These are phyloP conservation scores for Hanseniaspora lindneri DNA, from an alignment of 805 yeast species.

Conservation along the genomic window DNA sequence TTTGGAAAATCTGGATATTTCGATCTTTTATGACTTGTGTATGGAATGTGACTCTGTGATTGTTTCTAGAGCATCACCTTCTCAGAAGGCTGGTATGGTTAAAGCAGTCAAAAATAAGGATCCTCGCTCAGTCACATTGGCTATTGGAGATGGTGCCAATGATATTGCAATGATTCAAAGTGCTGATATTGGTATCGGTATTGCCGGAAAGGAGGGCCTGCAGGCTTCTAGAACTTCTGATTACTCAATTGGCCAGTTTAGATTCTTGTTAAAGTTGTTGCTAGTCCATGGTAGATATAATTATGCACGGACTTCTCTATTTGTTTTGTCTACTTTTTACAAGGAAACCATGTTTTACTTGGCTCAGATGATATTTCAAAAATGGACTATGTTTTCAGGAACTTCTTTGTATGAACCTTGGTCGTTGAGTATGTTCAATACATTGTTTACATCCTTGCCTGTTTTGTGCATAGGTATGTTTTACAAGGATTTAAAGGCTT, in stretches of 20 bases:
- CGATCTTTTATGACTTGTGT: slow-evolving; percentile 68
- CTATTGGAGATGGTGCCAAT: slow-evolving; percentile 98
- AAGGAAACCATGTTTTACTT: slow-evolving; percentile 83
- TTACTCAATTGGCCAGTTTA: slow-evolving; percentile 87
- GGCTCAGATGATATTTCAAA: slow-evolving; percentile 77
- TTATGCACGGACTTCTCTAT: slow-evolving; percentile 81
- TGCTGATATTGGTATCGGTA: slow-evolving; percentile 96
- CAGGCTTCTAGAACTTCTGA: slow-evolving; percentile 95
- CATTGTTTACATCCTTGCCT: slow-evolving; percentile 84
- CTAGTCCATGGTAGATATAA: slow-evolving; percentile 95
- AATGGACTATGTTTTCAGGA: slow-evolving; percentile 81
- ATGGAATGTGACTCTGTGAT: slow-evolving; percentile 81
- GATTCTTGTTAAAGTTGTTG: slow-evolving; percentile 67
- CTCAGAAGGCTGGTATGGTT: slow-evolving; percentile 90
- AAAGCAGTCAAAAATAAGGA: slow-evolving; percentile 60
- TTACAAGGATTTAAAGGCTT: slow-evolving; percentile 79
- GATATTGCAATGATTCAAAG: slow-evolving; percentile 98
- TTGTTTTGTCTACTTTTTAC: slow-evolving; percentile 86
- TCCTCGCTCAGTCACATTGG: slow-evolving; percentile 66
- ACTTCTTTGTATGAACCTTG: slow-evolving; percentile 87
- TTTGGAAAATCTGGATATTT: slow-evolving; percentile 60
- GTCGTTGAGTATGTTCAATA: slow-evolving; percentile 95
- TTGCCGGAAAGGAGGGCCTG: slow-evolving; percentile 91
- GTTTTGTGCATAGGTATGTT: slow-evolving; percentile 91
- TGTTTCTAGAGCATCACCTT: slow-evolving; percentile 92